Evolutionary conservation across 148 eudicot genomes (phyloP).

Genomic region (Polygonum aviculare): DNA sequence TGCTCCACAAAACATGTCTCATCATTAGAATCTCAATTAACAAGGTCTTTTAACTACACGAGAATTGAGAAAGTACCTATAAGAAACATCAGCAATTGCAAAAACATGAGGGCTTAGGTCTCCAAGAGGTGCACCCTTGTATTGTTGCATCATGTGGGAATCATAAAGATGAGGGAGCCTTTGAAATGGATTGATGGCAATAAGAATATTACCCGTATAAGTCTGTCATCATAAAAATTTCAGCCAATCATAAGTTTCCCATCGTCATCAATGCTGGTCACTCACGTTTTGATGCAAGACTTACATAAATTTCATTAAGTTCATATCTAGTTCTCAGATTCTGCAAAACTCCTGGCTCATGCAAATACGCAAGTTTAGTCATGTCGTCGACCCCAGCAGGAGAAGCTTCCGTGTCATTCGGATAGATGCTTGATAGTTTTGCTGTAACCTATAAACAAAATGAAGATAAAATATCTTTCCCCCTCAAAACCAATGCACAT

Average conservation of each 20-base stretch:
- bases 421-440: constrained; percentile 68
- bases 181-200: constrained; percentile 98
- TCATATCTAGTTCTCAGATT: constrained; percentile 87
- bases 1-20: constrained; percentile 14
- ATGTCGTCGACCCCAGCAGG: constrained; percentile 98
- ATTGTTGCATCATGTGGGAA: constrained; percentile 96
- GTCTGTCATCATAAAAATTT: constrained; percentile 45
- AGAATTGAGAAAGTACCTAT: constrained; percentile 46
- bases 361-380: constrained; percentile 93
- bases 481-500: background rate
- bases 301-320: constrained; percentile 92
- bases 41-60: background rate
- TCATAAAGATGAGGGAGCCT: constrained; percentile 84
- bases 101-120: constrained; percentile 96
- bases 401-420: constrained; percentile 95
- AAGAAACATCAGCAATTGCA: constrained; percentile 95
- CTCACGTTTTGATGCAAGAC: constrained; percentile 10
- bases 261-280: background rate
- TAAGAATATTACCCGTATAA: constrained; percentile 93
- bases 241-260: background rate
- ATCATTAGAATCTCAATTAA: background rate
- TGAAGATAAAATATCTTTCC: background rate
- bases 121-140: constrained; percentile 91
- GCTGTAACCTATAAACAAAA: constrained; percentile 45
- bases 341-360: constrained; percentile 92